phyloP scores from a whole-genome alignment of 73 alveolate genomes.

The Stentor roeselii region DNA sequence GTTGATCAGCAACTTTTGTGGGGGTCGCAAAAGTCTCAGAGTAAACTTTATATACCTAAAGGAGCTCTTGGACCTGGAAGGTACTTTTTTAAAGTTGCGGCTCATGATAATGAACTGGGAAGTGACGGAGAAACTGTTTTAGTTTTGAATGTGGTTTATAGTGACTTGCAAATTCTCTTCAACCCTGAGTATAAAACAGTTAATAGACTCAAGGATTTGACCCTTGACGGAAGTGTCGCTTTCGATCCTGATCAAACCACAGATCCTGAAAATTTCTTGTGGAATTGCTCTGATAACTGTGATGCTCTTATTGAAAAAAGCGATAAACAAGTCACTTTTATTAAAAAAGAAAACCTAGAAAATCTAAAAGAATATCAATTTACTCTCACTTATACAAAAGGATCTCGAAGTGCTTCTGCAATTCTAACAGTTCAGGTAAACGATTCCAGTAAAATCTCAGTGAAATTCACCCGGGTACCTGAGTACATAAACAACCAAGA shows the following conservation, averaged over 20 bases:
- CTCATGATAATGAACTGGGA: neutral
- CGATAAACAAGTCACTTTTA: neutral
- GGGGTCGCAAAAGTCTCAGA: neutral
- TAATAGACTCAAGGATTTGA: neutral
- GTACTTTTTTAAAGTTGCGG: neutral
- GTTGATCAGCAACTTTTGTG: neutral
- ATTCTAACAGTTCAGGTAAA: neutral
- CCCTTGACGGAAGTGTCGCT: neutral
- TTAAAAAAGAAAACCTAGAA: neutral
- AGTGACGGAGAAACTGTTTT: neutral
- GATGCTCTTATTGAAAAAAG: neutral
- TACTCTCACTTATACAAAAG: slow-evolving; percentile 3
- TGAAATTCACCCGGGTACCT: neutral
- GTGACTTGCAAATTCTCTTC: neutral
- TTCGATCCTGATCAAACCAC: neutral
- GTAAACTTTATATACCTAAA: neutral
- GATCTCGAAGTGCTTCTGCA: neutral
- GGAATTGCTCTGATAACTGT: neutral
- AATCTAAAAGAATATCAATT: neutral
- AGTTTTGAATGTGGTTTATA: neutral
- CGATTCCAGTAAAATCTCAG: neutral
- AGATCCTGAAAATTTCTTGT: neutral
- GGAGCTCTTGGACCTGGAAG: slow-evolving; percentile 3
- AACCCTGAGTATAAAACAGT: neutral
- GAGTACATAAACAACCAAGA: neutral